These are phyloP conservation scores for Tetrahymena elliotti DNA, from an alignment of 73 alveolate species.

Conservation along the genomic window DNA sequence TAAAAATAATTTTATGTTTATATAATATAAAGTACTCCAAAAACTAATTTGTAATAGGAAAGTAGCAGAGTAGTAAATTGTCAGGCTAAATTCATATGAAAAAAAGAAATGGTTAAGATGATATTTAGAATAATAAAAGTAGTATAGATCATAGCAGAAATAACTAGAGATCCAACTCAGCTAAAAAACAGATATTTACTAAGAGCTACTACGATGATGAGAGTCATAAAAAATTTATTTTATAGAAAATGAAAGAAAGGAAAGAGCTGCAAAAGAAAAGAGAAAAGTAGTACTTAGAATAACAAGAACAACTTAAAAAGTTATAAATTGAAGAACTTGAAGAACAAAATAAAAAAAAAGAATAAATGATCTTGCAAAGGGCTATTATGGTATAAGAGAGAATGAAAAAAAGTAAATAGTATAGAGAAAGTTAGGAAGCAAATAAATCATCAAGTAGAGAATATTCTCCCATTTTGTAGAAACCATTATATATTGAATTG, in stretches of 20 bases:
- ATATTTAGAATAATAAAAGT: not conserved
- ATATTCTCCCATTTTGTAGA: not conserved
- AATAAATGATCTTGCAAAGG: not conserved
- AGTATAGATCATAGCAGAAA: not conserved
- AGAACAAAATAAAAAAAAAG: not conserved
- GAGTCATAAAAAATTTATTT: not conserved
- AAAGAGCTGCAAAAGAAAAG: not conserved
- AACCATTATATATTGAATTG: not conserved
- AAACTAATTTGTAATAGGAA: not conserved
- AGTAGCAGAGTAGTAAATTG: not conserved
- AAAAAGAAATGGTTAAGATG: not conserved
- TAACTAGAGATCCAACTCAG: not conserved
- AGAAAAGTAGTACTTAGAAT: not conserved
- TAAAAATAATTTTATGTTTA: too few species aligned
- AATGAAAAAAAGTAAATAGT: not conserved
- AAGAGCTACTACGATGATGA: not conserved
- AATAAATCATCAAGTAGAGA: not conserved
- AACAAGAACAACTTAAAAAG: not conserved
- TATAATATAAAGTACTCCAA: not conserved
- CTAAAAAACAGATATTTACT: not conserved
- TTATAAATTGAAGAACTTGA: not conserved
- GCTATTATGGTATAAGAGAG: not conserved
- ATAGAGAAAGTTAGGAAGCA: not conserved
- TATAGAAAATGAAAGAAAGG: not conserved
- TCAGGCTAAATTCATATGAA: not conserved